Conservation (phyloP, 2,329 filamentous ascomycete genomes). For the Fusarium neocosmosporiellum region DNA sequence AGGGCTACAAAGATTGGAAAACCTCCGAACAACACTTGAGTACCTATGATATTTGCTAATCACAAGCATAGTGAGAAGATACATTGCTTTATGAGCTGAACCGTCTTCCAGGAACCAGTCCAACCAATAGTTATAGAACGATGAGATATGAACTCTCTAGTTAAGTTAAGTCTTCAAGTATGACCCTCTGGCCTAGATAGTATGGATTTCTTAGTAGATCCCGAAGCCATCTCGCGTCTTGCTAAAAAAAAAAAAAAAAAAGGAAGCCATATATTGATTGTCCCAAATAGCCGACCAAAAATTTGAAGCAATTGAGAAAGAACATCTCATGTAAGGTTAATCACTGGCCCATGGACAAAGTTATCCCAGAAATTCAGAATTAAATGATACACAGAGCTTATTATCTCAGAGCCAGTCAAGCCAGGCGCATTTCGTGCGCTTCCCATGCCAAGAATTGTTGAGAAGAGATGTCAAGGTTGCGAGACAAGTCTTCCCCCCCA, state of each 20-base stretch:
- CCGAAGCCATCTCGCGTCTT: neutral
- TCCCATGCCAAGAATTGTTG: neutral
- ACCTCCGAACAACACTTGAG: neutral
- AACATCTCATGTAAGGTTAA: neutral
- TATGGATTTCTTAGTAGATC: accelerated
- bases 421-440: neutral
- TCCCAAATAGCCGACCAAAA: neutral
- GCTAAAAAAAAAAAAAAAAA: neutral
- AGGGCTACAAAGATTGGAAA: neutral
- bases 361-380: neutral
- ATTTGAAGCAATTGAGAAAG: neutral
- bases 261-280: neutral
- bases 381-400: neutral
- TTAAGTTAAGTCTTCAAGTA: neutral
- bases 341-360: neutral
- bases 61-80: neutral
- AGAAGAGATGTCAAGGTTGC: neutral
- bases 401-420: neutral
- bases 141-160: neutral
- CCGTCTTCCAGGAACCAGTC: neutral
- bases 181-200: neutral
- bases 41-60: no score
- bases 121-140: neutral
- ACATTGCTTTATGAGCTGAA: neutral
- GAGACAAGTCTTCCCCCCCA: neutral